Base-by-base conservation (phyloP, 306 rosid species). In the Chamaecrista fasciculata region DNA sequence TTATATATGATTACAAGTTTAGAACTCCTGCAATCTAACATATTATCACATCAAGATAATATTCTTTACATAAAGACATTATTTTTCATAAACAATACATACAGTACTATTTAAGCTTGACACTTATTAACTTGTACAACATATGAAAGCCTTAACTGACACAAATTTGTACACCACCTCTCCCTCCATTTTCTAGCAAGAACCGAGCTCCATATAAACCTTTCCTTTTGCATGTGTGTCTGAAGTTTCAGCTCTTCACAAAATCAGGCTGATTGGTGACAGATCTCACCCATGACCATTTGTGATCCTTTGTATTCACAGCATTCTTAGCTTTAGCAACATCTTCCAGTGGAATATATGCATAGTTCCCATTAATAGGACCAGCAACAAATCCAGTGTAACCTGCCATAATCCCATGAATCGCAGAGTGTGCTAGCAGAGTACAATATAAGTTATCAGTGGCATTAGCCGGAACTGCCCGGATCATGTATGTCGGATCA, bases 221-320 rank as follows among this genome's bases (percentile, higher is more conserved):
- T 31, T 16, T 36, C 11, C 57, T 25, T 31, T 16, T 36, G 5
- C 47, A 3, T 6, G 67, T n/a, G 29, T 11, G 62, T 12, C 59
- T 34, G 69, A 24, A 33, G 26, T 40, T 58, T 60, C 46, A 75
- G 37, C 46, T 76, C 75, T 34, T 72, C 11, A 39, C 59, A 80
- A 92, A 92, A 87, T 87, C 96, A 20, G 96, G 98, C 79, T 90
- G 96, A 71, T 66, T 92, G 55, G 91, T 81, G 71, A 89, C 86
- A 44, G 96, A 87, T 82, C 98, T 89, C 51, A 92, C 85, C 96
- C 96, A 92, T n/a, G 96, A 86, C 98, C 98, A 89, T 61, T 76
- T 84, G 72, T 86, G 96, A 67, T 87, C 96, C 49, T 33, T 80
- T 1, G 77, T 74, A 49, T 89, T 67, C 44, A 92, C 96, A 4